Percentiles rank a stretch among this genome's conserved stretches.
phyloP scores from a whole-genome alignment of 176 grass and related monocot genomes.

The Juncus inflexus region DNA sequence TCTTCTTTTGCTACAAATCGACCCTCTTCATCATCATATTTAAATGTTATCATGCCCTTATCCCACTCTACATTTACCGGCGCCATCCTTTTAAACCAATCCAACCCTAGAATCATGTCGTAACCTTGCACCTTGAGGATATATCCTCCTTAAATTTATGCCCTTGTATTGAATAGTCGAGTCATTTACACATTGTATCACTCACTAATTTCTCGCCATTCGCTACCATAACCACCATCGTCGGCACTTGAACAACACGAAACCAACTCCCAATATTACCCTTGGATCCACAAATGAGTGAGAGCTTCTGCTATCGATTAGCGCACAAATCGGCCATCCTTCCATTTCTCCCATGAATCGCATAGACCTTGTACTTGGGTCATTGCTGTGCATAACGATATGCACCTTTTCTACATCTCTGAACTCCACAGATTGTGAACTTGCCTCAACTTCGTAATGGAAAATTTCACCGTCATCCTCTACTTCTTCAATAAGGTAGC shows the following conservation, averaged over 20 bases:
- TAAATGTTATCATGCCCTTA: not conserved
- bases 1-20: not conserved
- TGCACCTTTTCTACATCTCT: not conserved
- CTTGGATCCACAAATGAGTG: not conserved
- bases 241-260: not conserved
- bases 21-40: not conserved
- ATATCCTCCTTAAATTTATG: not conserved
- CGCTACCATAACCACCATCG: not conserved
- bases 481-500: not conserved
- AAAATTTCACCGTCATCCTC: not conserved
- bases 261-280: not conserved
- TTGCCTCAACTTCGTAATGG: not conserved
- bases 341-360: not conserved
- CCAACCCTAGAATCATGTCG: not conserved
- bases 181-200: not conserved
- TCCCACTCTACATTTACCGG: not conserved
- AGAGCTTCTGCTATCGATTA: constrained; percentile 1
- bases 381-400: not conserved
- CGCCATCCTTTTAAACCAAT: constrained; percentile 1
- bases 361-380: not conserved
- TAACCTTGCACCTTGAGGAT: not conserved
- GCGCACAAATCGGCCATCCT: not conserved
- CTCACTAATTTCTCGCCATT: not conserved
- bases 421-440: not conserved
- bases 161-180: not conserved